A percentile compares a stretch with the other conserved stretches of the same genome.
Conservation (phyloP, 2,329 filamentous ascomycete species). For the Colletotrichum sp. region DNA sequence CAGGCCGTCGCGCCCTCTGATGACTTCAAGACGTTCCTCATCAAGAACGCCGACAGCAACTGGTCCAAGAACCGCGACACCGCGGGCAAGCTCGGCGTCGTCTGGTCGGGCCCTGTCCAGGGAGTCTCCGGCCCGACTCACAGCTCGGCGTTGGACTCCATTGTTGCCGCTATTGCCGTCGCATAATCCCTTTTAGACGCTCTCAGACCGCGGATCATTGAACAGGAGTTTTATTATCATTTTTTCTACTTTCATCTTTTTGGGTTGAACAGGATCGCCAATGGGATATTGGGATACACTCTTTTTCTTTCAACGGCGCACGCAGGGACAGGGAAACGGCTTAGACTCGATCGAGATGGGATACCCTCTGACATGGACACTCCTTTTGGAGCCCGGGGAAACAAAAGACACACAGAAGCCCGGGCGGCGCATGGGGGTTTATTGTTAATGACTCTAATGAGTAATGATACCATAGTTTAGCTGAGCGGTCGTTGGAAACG, state of each 20-base stretch:
- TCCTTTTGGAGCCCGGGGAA: background rate
- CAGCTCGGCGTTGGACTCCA: slow-evolving; percentile 67
- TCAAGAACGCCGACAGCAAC: slow-evolving; percentile 67
- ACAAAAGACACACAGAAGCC: background rate
- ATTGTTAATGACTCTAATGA: slow-evolving; percentile 22
- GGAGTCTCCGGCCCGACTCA: slow-evolving; percentile 63
- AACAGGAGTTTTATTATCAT: background rate
- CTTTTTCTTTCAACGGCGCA: background rate
- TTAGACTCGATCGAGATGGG: slow-evolving; percentile 12
- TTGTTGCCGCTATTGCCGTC: slow-evolving; percentile 64
- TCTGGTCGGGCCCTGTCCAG: slow-evolving; percentile 68
- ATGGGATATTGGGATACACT: background rate
- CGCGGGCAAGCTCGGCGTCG: slow-evolving; percentile 59
- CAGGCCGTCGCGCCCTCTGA: slow-evolving; percentile 54
- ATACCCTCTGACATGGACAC: slow-evolving; percentile 14
- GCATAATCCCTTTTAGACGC: slow-evolving; percentile 22
- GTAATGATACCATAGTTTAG: slow-evolving; percentile 20
- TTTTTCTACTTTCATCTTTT: background rate
- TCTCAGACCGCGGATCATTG: background rate
- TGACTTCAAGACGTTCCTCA: slow-evolving; percentile 59
- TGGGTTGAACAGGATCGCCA: background rate
- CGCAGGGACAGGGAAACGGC: background rate
- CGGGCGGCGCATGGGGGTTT: background rate
- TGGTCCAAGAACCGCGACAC: slow-evolving; percentile 63
- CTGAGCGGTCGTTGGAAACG: background rate